Conservation (phyloP, 352 stramenopile species). For the Lagenidium sp. region DNA sequence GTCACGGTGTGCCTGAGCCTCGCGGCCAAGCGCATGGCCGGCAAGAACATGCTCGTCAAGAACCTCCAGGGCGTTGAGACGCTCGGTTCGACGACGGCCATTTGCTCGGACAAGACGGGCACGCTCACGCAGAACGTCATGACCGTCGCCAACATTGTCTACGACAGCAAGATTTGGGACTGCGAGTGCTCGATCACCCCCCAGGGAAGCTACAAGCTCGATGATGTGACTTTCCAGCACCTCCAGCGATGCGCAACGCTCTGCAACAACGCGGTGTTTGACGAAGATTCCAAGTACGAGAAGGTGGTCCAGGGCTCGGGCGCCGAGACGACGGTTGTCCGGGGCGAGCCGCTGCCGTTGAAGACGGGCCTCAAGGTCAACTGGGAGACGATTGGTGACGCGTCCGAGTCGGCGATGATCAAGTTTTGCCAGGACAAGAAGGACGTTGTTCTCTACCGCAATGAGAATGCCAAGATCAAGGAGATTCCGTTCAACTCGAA, state of each 20-base stretch:
- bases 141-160: slow-evolving; percentile 85
- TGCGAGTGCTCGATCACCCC: slow-evolving; percentile 69
- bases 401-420: slow-evolving; percentile 31
- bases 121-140: slow-evolving; percentile 94
- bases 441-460: slow-evolving; percentile 19
- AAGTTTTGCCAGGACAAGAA: slow-evolving; percentile 26
- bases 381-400: slow-evolving; percentile 30
- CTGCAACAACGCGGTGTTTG: slow-evolving; percentile 88
- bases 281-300: slow-evolving; percentile 67
- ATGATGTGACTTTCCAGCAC: slow-evolving; percentile 34
- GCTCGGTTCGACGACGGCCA: slow-evolving; percentile 87
- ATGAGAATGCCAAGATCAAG: slow-evolving; percentile 21
- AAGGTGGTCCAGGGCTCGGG: slow-evolving; percentile 17
- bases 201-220: slow-evolving; percentile 39
- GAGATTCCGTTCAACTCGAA: slow-evolving; percentile 39
- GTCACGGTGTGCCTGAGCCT: slow-evolving; percentile 91
- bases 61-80: slow-evolving; percentile 91
- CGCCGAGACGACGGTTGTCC: slow-evolving; percentile 5
- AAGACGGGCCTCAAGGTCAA: slow-evolving; percentile 26
- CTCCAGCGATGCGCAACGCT: slow-evolving; percentile 82
- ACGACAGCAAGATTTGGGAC: slow-evolving; percentile 65
- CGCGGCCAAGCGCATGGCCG: slow-evolving; percentile 83
- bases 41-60: slow-evolving; percentile 92
- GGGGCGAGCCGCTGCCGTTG: slow-evolving; percentile 16
- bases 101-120: slow-evolving; percentile 95